These are phyloP conservation scores for Globisporangium orthogonon DNA, from an alignment of 352 stramenopile genomes.

Conservation along the genomic window DNA sequence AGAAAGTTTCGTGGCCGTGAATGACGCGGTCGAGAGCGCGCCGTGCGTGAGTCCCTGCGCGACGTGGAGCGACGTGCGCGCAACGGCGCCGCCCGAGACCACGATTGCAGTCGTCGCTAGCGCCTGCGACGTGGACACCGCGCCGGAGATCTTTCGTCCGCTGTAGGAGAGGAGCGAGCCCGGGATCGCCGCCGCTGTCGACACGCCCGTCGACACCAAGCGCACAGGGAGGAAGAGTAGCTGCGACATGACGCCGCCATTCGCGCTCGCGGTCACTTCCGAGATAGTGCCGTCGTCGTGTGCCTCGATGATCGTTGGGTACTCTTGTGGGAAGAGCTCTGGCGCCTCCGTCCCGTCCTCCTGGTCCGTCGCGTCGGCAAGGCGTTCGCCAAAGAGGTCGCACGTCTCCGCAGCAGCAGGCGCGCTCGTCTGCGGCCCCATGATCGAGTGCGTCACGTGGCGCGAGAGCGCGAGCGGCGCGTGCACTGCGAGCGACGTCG, in stretches of 20 bases:
- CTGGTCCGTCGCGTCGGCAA: constrained; percentile 1
- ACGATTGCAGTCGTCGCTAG: constrained; percentile 54
- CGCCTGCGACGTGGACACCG: constrained; percentile 48
- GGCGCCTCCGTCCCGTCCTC: constrained; percentile 3
- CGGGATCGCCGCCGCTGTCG: constrained; percentile 46
- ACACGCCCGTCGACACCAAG: constrained; percentile 48
- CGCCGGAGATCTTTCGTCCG: constrained; percentile 48
- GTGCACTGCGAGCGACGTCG: constrained; percentile 47
- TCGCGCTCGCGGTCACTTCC: not conserved
- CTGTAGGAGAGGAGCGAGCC: constrained; percentile 41
- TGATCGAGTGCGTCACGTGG: constrained; percentile 35
- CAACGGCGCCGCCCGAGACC: constrained; percentile 36
- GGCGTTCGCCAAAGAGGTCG: constrained; percentile 51
- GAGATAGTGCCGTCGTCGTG: not conserved
- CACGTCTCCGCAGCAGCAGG: not conserved
- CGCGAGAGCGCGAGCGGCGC: constrained; percentile 52
- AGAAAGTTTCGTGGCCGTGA: constrained; percentile 41
- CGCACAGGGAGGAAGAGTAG: constrained; percentile 59
- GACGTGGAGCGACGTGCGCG: constrained; percentile 49
- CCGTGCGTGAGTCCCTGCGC: constrained; percentile 38
- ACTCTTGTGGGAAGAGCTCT: constrained; percentile 9
- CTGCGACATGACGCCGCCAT: constrained; percentile 29
- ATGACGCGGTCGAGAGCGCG: constrained; percentile 46
- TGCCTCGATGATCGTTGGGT: constrained; percentile 5
- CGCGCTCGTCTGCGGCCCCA: not conserved